Base-by-base conservation (phyloP, 2,329 filamentous ascomycete species). In the Trichoderma atroviride region DNA sequence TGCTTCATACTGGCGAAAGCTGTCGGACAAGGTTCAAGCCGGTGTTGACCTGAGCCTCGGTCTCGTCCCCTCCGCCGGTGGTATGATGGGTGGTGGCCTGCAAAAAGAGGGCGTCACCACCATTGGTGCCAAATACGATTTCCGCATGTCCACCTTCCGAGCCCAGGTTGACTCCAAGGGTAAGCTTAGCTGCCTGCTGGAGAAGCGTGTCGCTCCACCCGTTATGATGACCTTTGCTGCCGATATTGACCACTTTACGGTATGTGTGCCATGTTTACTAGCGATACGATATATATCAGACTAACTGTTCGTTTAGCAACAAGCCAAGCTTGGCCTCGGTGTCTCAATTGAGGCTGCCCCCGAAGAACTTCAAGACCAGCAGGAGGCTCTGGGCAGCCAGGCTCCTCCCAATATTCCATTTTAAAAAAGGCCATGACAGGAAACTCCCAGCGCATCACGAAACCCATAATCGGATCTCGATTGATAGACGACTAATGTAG, bases 81-180 rank as follows among this genome's bases (percentile, higher is more conserved):
- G 88, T 72, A 83, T 92, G 81, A 94, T 96, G 89, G 93, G 93
- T 76, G 89, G 86, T 70, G 89, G 89, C 58, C 80, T 90, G 66
- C 88, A 90, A 80, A 95, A 94, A 81, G 94, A 99, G 81, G 96
- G 96, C 68, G 87, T 93, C 71, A 94, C 96, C 66, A 93, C 94
- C 67, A 87, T 98, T 76, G 96, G 95, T 77, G 93, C 94, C 79
- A 99, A 99, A 84, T 99, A 99, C 83, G 95, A 97, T 81, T 99
- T 99, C 89, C 89, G 93, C 78, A 92, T 94, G 83, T 96, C 93
- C 68, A 96, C 93, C 62, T 97, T 97, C 89, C 90, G 95, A 74
- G 96, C 95, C 56, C 96, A 99, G 84, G 88, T 98, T 75, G 96
- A 99, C 83, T 96, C 94, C 77, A 90, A 93, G 79, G 96, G 96